Percentiles rank a stretch among this genome's conserved stretches.
phyloP scores from a whole-genome alignment of 306 rosid genomes.

The Sesbania bispinosa region DNA sequence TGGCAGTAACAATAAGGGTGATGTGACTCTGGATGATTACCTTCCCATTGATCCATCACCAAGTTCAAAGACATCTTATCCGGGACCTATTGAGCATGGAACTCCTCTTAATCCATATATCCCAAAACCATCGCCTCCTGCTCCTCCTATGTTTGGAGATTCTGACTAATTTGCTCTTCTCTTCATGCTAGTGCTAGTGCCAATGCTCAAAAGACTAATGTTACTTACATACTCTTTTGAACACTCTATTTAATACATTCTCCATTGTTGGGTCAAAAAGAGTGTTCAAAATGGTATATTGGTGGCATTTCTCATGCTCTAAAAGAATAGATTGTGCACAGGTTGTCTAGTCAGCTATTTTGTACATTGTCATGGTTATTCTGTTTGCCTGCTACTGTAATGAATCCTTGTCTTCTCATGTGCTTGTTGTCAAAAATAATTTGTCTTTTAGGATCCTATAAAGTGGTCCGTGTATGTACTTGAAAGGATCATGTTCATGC shows the following conservation, averaged over 20 bases:
- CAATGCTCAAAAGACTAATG: too few relatives aligned
- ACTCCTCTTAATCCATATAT: too few relatives aligned
- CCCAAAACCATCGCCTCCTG: too few relatives aligned
- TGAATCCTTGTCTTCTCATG: slow-evolving; percentile 11
- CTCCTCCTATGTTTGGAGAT: too few relatives aligned
- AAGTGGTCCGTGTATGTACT: slow-evolving; percentile 4
- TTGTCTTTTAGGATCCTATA: slow-evolving; percentile 12
- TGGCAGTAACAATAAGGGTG: not conserved
- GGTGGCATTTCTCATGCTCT: slow-evolving; percentile 14
- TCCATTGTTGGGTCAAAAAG: too few relatives aligned
- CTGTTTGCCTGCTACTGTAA: not conserved
- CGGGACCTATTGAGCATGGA: too few relatives aligned
- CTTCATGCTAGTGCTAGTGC: too few relatives aligned
- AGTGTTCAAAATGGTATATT: too few relatives aligned
- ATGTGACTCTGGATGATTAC: slow-evolving; percentile 55
- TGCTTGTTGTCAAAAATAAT: not conserved
- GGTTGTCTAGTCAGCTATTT: slow-evolving; percentile 5
- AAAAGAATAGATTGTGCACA: not conserved
- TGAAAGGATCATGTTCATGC: not conserved
- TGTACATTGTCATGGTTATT: not conserved
- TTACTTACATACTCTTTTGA: too few relatives aligned
- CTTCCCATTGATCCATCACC: slow-evolving; percentile 54
- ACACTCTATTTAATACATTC: too few relatives aligned
- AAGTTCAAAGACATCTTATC: too few relatives aligned
- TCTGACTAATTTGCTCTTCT: not conserved